Conservation (phyloP, 805 yeast species). For the Candida orba region DNA sequence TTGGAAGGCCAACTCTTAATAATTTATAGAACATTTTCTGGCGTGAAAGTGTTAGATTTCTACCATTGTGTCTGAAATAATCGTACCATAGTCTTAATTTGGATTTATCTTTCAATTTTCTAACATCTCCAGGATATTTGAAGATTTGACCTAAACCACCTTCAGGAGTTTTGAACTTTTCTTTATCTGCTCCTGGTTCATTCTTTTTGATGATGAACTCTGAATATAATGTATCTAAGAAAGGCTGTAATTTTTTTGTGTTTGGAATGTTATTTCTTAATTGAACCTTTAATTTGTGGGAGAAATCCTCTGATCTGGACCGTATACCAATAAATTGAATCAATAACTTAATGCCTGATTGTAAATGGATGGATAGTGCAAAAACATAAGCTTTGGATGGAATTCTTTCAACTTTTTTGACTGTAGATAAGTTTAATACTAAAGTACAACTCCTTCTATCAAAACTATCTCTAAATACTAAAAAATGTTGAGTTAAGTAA, state of each 20-base stretch:
- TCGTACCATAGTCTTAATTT: conserved; percentile 94
- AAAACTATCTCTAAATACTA: conserved; percentile 66
- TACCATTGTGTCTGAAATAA: conserved; percentile 74
- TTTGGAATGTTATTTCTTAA: conserved; percentile 57
- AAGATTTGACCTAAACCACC: conserved; percentile 85
- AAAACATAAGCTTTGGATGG: conserved; percentile 72
- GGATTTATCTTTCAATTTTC: conserved; percentile 67
- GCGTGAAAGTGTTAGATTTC: conserved; percentile 68
- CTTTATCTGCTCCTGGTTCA: conserved; percentile 24
- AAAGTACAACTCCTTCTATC: conserved; percentile 65
- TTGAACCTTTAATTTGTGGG: conserved; percentile 54
- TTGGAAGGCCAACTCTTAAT: conserved; percentile 90
- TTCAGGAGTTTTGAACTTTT: conserved; percentile 47
- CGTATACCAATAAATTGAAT: conserved; percentile 75
- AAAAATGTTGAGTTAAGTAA: conserved; percentile 66
- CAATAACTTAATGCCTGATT: conserved; percentile 53
- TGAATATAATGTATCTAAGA: conserved; percentile 70
- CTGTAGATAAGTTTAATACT: conserved; percentile 64
- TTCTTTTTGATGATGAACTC: conserved; percentile 67
- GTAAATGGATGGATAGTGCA: conserved; percentile 66
- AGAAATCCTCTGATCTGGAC: conserved; percentile 74
- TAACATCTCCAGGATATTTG: conserved; percentile 87
- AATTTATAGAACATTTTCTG: conserved; percentile 76
- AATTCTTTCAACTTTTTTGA: conserved; percentile 79
- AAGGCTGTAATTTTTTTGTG: conserved; percentile 55